Conservation (phyloP, 306 rosid genomes). For the Dalbergia oliveri region DNA sequence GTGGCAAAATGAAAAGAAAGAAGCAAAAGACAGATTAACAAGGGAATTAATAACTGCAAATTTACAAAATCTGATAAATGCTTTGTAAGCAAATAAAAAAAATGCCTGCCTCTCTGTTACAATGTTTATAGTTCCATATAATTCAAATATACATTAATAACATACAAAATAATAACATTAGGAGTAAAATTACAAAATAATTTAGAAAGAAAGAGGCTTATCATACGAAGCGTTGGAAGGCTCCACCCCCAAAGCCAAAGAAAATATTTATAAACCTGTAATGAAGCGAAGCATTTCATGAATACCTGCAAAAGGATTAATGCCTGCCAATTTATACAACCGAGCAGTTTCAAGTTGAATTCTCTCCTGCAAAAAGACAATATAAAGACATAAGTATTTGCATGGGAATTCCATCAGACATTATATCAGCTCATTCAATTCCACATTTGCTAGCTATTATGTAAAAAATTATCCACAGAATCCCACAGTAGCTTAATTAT, state of each 20-base stretch:
- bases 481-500: constrained; percentile 14
- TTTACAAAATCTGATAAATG: constrained; percentile 4
- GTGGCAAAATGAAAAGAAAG: constrained; percentile 15
- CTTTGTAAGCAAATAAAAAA: constrained; percentile 11
- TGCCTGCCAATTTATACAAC: constrained; percentile 86
- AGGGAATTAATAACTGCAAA: constrained; percentile 9
- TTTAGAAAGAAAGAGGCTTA: constrained; percentile 16
- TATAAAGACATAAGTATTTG: constrained; percentile 24
- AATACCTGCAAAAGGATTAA: constrained; percentile 97
- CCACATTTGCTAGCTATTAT: constrained; percentile 1
- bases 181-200: constrained; percentile 4
- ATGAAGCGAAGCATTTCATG: constrained; percentile 16
- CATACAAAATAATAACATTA: neutral
- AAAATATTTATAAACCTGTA: constrained; percentile 20
- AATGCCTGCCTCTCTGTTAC: constrained; percentile 21
- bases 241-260: constrained; percentile 2
- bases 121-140: constrained; percentile 22
- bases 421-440: constrained; percentile 21
- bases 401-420: constrained; percentile 25
- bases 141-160: neutral
- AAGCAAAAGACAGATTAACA: constrained; percentile 10
- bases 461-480: constrained; percentile 12
- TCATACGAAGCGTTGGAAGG: constrained; percentile 5
- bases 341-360: constrained; percentile 95
- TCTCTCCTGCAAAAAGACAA: constrained; percentile 77